phyloP scores from a whole-genome alignment of 2,329 filamentous ascomycete species.

The Colletotrichum sp. region DNA sequence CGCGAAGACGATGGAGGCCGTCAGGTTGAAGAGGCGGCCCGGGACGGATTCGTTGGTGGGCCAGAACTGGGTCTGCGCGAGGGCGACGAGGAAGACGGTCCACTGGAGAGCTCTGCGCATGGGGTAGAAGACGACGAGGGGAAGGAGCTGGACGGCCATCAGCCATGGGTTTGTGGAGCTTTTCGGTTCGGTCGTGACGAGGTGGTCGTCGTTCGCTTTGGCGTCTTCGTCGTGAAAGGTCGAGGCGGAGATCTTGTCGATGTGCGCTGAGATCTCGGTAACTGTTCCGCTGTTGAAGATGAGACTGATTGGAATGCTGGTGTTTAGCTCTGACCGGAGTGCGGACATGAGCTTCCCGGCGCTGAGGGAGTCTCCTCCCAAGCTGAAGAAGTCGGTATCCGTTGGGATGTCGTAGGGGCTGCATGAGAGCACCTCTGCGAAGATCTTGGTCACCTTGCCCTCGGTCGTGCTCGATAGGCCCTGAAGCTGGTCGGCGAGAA shows the following conservation, averaged over 20 bases:
- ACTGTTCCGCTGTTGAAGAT: constrained; percentile 56
- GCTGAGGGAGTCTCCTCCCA: constrained; percentile 59
- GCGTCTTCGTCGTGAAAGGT: not conserved
- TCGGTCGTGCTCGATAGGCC: constrained; percentile 33
- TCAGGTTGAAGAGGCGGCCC: constrained; percentile 54
- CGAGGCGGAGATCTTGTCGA: constrained; percentile 32
- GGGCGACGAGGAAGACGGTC: constrained; percentile 55
- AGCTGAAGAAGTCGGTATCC: constrained; percentile 54
- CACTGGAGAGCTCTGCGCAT: constrained; percentile 56
- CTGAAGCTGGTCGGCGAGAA: constrained; percentile 22
- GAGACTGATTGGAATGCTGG: constrained; percentile 54
- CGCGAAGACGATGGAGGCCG: constrained; percentile 48
- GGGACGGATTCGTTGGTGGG: constrained; percentile 41
- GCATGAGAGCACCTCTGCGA: constrained; percentile 49
- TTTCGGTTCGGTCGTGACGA: constrained; percentile 40
- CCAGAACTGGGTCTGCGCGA: constrained; percentile 45
- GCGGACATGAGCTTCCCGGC: constrained; percentile 57
- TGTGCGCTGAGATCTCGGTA: constrained; percentile 39
- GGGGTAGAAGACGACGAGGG: constrained; percentile 54
- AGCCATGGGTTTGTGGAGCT: constrained; percentile 56
- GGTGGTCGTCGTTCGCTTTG: constrained; percentile 5
- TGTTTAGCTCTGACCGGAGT: constrained; percentile 53
- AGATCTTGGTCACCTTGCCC: constrained; percentile 46
- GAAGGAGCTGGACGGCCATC: constrained; percentile 55
- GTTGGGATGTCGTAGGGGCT: constrained; percentile 40